Evolutionary conservation across 176 grass and related monocot genomes (phyloP).

Genomic region (Oryza officinalis): DNA sequence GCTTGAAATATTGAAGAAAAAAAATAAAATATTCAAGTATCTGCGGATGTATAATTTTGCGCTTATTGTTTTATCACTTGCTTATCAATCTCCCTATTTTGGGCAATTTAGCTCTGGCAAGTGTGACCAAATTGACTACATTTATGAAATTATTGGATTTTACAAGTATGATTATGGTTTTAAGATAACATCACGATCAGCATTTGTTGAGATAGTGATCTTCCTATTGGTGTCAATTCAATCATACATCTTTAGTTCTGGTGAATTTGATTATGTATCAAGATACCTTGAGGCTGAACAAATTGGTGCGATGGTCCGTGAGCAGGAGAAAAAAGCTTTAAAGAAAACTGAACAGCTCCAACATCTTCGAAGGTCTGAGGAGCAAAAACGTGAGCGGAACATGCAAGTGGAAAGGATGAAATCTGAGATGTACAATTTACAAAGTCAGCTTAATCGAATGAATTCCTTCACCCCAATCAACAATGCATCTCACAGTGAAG

Average conservation of each 20-base stretch:
- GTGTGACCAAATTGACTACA: conserved; percentile 85
- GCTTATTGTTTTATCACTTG: conserved; percentile 92
- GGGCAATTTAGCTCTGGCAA: conserved; percentile 91
- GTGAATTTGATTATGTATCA: conserved; percentile 92
- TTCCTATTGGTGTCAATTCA: conserved; percentile 90
- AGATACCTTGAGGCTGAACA: conserved; percentile 97
- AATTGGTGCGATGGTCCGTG: conserved; percentile 90
- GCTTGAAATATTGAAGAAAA: conserved; percentile 96
- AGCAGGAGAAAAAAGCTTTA: conserved; percentile 94
- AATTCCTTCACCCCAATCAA: conserved; percentile 63
- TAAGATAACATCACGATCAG: conserved; percentile 91
- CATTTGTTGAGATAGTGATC: conserved; percentile 98
- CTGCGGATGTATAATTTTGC: conserved; percentile 96
- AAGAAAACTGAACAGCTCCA: conserved; percentile 90
- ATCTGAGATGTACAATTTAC: conserved; percentile 95
- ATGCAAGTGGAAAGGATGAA: conserved; percentile 98
- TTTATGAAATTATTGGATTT: conserved; percentile 93
- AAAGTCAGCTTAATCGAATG: conserved; percentile 86
- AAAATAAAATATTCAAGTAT: conserved; percentile 92
- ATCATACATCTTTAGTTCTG: conserved; percentile 89
- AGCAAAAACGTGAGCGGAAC: conserved; percentile 78
- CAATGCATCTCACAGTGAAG: conserved; percentile 50
- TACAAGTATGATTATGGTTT: conserved; percentile 99
- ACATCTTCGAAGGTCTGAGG: conserved; percentile 82
- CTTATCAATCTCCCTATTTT: conserved; percentile 96